Conservation (phyloP, 2,329 filamentous ascomycete genomes). For the Colletotrichum sp. region DNA sequence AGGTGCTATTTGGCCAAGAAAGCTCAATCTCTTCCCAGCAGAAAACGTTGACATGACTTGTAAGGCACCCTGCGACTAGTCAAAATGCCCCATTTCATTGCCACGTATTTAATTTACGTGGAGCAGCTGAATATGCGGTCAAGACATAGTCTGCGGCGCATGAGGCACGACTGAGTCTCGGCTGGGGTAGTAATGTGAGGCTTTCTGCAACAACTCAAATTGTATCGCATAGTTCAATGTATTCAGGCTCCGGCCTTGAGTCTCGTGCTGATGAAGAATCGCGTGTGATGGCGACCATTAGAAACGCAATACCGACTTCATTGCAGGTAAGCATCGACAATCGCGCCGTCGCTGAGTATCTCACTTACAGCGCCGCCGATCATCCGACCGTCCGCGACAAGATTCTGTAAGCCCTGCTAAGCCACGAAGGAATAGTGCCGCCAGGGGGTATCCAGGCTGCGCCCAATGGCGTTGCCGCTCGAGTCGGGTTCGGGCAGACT, state of each 20-base stretch:
- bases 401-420: background rate
- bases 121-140: background rate
- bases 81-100: background rate
- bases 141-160: background rate
- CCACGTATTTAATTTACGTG: background rate
- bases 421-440: background rate
- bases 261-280: background rate
- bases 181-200: background rate
- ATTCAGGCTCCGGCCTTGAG: background rate
- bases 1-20: background rate
- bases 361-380: background rate
- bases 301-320: background rate
- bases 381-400: background rate
- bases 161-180: background rate
- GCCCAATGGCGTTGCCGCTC: background rate
- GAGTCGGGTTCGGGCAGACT: background rate
- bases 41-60: background rate
- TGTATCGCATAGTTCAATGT: background rate
- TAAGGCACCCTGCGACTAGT: background rate
- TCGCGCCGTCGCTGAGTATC: background rate
- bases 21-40: background rate
- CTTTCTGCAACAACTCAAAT: background rate
- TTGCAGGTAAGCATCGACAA: background rate
- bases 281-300: background rate
- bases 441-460: background rate